A percentile compares a stretch with the other conserved stretches of the same genome.
Conservation (phyloP, 2,329 filamentous ascomycete species). For the Arthrobotrys conoides region DNA sequence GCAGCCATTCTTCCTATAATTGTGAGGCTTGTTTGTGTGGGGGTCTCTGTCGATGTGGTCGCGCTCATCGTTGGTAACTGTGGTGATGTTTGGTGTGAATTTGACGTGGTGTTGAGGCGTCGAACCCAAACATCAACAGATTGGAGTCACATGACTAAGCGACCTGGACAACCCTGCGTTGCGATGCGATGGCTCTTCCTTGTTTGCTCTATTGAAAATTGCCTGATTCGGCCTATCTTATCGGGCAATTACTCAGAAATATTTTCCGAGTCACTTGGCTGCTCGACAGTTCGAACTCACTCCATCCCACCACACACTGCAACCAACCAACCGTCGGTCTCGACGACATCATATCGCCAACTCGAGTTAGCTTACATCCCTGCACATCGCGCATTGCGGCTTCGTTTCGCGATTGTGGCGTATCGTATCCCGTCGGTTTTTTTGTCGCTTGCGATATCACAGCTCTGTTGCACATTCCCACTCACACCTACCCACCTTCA, state of each 20-base stretch:
- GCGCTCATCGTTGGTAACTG: constrained; percentile 53
- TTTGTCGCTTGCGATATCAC: constrained; percentile 5
- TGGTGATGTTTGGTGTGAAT: constrained; percentile 43
- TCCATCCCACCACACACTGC: constrained; percentile 8
- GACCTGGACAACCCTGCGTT: constrained; percentile 8
- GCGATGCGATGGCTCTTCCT: constrained; percentile 1
- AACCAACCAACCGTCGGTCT: constrained; percentile 30
- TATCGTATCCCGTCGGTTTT: background rate
- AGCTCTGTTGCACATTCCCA: constrained; percentile 6
- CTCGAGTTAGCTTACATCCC: constrained; percentile 49
- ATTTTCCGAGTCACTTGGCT: constrained; percentile 51
- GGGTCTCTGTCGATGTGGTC: constrained; percentile 59
- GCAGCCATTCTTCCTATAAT: constrained; percentile 60
- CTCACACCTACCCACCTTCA: background rate
- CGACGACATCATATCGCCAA: constrained; percentile 45
- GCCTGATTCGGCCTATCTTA: constrained; percentile 9
- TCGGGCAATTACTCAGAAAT: constrained; percentile 11
- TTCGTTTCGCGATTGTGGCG: constrained; percentile 28
- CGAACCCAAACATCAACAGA: constrained; percentile 35
- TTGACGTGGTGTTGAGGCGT: constrained; percentile 56
- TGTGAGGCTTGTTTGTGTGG: constrained; percentile 58
- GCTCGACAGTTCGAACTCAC: constrained; percentile 45
- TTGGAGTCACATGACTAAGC: constrained; percentile 13
- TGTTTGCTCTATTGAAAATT: constrained; percentile 1
- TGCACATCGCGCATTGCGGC: constrained; percentile 45